Base-by-base conservation (phyloP, 768 basidiomycete species). In the Rhizopogon salebrosus region DNA sequence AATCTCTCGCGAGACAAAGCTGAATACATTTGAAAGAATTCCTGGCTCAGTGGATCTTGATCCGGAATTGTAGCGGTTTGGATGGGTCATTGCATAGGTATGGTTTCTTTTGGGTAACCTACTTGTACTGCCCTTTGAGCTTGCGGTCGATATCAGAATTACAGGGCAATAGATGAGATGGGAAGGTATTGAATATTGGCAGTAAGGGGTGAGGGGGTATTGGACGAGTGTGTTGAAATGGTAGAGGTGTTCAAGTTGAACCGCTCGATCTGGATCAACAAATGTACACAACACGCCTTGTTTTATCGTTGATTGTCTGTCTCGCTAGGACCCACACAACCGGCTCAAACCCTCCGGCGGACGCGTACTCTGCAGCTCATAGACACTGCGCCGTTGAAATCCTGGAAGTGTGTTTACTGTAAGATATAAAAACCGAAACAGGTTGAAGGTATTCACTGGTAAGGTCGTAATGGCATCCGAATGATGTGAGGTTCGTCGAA, bases 1-100 rank as follows among this genome's bases (percentile, higher is more conserved):
- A 35, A 90, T 62, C 64, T 92, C 89, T 46, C 80, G 75, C 10
- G 87, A 80, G 4, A 92, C 79, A 63, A 83, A 88, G 64, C 70
- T 77, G 57, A 89, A 75, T 4, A 90, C 84, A 56, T 80, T 82
- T 1, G 83, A 80, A 20, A 88, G 58, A 2, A 86, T 60, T 38
- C 84, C 80, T 41, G 27, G 27, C 13, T 29, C 42, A 18, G 14
- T 41, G 39, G 3, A 26, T 16, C 31, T 40, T 13, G 36, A 26
- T 26, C 26, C 23, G 10, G n/a, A 38, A 41, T 35, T 18, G 11
- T 29, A 3, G 42, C 26, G 42, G 49, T 7, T 22, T 24, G 35
- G 23, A 24, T n/a, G 29, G 8, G 20, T 8, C 45, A 46, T 46
- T 34, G 41, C 23, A 41, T 24, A 16, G 23, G 41, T 24, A 1